Conservation (phyloP, 2,329 filamentous ascomycete genomes). For the Macrophomina pseudophaseolina region DNA sequence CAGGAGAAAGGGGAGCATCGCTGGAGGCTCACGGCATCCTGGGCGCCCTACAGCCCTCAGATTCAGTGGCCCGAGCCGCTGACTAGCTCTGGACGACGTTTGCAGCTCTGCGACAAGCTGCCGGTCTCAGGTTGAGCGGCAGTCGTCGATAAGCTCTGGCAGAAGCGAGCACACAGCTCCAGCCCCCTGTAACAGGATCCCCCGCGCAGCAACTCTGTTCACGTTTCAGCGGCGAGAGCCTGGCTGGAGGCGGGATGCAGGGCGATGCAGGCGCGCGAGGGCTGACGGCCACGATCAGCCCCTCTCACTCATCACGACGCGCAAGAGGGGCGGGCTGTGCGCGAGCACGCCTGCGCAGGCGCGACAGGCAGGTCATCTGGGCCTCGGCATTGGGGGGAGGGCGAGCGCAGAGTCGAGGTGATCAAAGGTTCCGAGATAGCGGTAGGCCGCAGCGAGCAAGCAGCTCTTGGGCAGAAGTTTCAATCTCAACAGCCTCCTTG, state of each 20-base stretch:
- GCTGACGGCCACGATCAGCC: too few relatives aligned
- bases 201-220: not conserved
- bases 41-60: not conserved
- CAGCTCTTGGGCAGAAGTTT: slow-evolving; percentile 22
- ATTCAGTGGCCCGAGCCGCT: slow-evolving; percentile 9
- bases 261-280: not conserved
- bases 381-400: not conserved
- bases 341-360: not conserved
- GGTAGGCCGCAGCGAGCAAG: slow-evolving; percentile 11
- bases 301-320: too few relatives aligned
- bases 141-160: not conserved
- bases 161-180: not conserved
- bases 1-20: slow-evolving; percentile 17
- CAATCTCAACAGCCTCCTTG: slow-evolving; percentile 5
- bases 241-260: not conserved
- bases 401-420: not conserved
- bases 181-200: not conserved
- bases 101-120: slow-evolving; percentile 3
- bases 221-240: slow-evolving; percentile 15
- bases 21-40: not conserved
- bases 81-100: slow-evolving; percentile 4
- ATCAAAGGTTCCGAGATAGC: slow-evolving; percentile 7
- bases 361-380: not conserved
- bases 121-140: not conserved
- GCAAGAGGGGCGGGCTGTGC: not conserved